Evolutionary conservation across 495 filamentous ascomycete genomes (phyloP).

Genomic region (Thermochaetoides thermophila): DNA sequence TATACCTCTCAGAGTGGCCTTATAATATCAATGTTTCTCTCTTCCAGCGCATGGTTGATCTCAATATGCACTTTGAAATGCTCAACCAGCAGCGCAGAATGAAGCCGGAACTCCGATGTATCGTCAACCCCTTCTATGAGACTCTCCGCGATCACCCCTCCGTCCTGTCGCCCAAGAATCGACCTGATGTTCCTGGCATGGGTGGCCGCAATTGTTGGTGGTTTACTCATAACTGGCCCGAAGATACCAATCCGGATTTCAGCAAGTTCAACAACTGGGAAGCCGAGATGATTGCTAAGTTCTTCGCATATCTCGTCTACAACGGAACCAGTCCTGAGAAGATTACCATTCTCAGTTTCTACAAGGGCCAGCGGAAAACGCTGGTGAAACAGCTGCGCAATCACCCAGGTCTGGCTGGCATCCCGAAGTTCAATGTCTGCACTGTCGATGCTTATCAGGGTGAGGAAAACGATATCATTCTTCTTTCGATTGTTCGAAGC

Average conservation of each 20-base stretch:
- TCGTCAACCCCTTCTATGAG: constrained; percentile 52
- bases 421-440: constrained; percentile 48
- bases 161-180: constrained; percentile 34
- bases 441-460: constrained; percentile 94
- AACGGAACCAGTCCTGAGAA: constrained; percentile 44
- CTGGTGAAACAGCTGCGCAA: constrained; percentile 39
- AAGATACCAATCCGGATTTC: constrained; percentile 46
- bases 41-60: constrained; percentile 52
- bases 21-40: constrained; percentile 33
- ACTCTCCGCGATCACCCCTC: constrained; percentile 52
- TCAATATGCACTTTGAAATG: constrained; percentile 47
- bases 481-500: constrained; percentile 75
- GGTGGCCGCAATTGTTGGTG: constrained; percentile 51
- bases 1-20: constrained; percentile 63
- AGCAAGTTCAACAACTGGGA: constrained; percentile 64
- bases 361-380: constrained; percentile 68
- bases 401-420: constrained; percentile 33
- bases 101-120: constrained; percentile 47
- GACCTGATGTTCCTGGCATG: constrained; percentile 65
- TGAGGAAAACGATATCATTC: constrained; percentile 77
- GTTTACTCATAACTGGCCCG: constrained; percentile 56
- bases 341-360: constrained; percentile 84
- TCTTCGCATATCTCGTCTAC: constrained; percentile 55
- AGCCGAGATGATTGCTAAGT: constrained; percentile 59
- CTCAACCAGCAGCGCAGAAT: constrained; percentile 58